These are phyloP conservation scores for Exophiala xenobiotica DNA, from an alignment of 2,329 filamentous ascomycete species.

Conservation along the genomic window DNA sequence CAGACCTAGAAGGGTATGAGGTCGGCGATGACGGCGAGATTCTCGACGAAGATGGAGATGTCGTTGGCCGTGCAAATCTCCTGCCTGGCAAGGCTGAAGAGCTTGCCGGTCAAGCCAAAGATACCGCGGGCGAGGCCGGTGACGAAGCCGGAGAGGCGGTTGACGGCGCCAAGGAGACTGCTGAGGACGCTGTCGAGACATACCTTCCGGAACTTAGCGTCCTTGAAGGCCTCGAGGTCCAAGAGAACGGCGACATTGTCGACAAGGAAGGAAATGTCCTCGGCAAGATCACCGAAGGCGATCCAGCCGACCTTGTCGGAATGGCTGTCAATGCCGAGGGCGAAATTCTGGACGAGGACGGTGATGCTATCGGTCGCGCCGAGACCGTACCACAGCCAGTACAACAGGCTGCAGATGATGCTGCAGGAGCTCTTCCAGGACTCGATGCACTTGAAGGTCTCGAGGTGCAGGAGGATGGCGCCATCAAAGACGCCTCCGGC, in stretches of 20 bases:
- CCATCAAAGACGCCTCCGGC: constrained; percentile 48
- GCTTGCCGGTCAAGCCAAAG: constrained; percentile 30
- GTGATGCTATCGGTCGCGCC: constrained; percentile 39
- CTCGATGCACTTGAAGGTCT: constrained; percentile 39
- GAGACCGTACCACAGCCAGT: constrained; percentile 41
- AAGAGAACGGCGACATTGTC: constrained; percentile 55
- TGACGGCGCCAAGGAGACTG: constrained; percentile 36
- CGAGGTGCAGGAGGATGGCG: constrained; percentile 53
- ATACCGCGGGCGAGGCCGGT: constrained; percentile 2
- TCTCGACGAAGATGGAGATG: constrained; percentile 34
- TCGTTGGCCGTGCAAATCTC: constrained; percentile 41
- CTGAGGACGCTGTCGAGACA: constrained; percentile 39
- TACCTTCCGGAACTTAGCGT: constrained; percentile 37
- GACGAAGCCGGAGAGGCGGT: constrained; percentile 30
- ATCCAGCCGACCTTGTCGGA: constrained; percentile 42
- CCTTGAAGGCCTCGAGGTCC: constrained; percentile 44
- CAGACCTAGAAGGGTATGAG: constrained; percentile 42
- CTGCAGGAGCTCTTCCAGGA: constrained; percentile 46
- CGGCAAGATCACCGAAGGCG: constrained; percentile 43
- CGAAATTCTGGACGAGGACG: constrained; percentile 42
- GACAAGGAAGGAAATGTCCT: constrained; percentile 43
- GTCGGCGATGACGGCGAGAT: constrained; percentile 40
- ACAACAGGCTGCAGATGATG: constrained; percentile 49
- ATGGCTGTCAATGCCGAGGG: constrained; percentile 43
- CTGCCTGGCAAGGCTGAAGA: constrained; percentile 27